These are phyloP conservation scores for Kluyveromyces sp. DNA, from an alignment of 1,139 yeast species.

Conservation along the genomic window DNA sequence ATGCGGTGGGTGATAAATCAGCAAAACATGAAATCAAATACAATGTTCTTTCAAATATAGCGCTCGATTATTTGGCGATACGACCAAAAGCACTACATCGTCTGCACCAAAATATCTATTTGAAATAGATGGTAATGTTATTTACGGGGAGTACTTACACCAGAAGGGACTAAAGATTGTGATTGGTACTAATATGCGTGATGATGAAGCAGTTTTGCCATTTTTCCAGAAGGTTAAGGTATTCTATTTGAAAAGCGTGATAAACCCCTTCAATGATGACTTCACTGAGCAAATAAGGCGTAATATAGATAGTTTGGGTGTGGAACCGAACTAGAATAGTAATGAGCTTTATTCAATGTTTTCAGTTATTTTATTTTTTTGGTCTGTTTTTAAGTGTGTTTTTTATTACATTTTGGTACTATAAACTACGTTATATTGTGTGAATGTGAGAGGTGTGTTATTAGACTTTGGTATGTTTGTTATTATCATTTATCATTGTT, in stretches of 20 bases:
- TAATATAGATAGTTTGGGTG: background rate
- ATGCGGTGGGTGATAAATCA: conserved; percentile 9
- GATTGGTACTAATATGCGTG: conserved; percentile 5
- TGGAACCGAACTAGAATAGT: background rate
- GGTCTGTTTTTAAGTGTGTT: background rate
- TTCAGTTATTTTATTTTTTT: too few species aligned
- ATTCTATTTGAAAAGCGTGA: conserved; percentile 1
- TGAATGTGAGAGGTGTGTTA: background rate
- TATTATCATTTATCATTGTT: background rate
- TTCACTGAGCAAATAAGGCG: background rate
- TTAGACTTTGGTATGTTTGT: too few species aligned
- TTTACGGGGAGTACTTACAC: conserved; percentile 24
- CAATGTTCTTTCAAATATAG: conserved; percentile 26
- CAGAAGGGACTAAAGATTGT: conserved; percentile 26
- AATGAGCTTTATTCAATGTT: too few species aligned
- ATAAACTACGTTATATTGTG: background rate
- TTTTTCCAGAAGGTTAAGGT: conserved; percentile 19
- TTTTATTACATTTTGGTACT: background rate
- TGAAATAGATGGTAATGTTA: conserved; percentile 23
- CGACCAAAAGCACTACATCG: conserved; percentile 7
- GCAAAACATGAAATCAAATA: conserved; percentile 21
- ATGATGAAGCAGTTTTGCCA: background rate
- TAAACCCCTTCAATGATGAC: conserved; percentile 3
- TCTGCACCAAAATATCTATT: conserved; percentile 20
- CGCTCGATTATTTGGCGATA: conserved; percentile 28